Evolutionary conservation across 1,284 basidiomycete genomes (phyloP), one percentile per base, ranked within the genome.

Genomic region (Fistulinella staudtii): DNA sequence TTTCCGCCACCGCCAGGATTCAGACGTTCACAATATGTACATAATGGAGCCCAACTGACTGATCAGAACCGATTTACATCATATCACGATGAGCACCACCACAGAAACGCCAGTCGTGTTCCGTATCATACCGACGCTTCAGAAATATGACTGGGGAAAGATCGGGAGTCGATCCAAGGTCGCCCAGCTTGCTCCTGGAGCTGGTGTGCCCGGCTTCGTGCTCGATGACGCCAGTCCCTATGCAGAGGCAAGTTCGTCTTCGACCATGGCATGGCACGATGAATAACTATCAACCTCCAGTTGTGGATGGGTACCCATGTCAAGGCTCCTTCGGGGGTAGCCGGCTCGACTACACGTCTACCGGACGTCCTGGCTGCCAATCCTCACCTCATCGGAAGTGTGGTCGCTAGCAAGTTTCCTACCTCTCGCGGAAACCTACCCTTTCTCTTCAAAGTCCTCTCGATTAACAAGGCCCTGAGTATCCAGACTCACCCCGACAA

Each of bases 241-340:
- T 55, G 80, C 79, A 23, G 79, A 81, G 71, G 79, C 76, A 58
- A 39, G 65, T 54, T 33, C 25, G 34, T 15, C 1, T 10, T 53
- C 36, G 39, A 24, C 24, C 22, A 13, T 44, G 41, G 25, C 29
- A 29, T 9, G 37, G 44, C 15, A 5, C 14, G 14, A 46, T 36
- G 11, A 14, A 7, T 29, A n/a, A n/a, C n/a, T n/a, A n/a, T n/a
- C n/a, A n/a, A 35, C 29, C 24, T 41, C 40, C 57, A 95, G 91
- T 72, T 96, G 35, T 99, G 96, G 96, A 99, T 99, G 95, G 96
- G 96, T 14, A 98, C 96, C 0, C 96, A 99, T 61, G 79, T 90
- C 1, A 89, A 79, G 20, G 80, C 92, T 9, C 95, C 95, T 0
- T 93, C 93, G 3, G 77, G 71, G 36, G 68, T 89, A 20, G 51